Conservation (phyloP, 2,329 filamentous ascomycete species). For the Fusarium keratoplasticum region DNA sequence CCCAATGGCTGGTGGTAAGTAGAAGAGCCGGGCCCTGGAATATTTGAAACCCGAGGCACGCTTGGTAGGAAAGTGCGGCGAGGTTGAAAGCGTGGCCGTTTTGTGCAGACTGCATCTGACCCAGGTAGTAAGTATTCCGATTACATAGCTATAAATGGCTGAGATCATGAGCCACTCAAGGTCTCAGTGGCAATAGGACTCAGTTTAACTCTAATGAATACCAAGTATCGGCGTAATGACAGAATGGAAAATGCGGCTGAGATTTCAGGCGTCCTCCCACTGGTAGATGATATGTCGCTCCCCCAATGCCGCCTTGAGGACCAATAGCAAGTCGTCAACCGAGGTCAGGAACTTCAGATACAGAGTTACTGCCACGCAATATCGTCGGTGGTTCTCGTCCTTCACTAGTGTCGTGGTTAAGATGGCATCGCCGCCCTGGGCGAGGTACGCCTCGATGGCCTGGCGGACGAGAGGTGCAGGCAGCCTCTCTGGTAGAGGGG, state of each 20-base stretch:
- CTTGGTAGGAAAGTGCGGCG: neutral
- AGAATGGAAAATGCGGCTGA: neutral
- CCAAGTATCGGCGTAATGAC: neutral
- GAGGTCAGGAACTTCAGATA: conserved; percentile 57
- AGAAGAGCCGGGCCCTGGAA: neutral
- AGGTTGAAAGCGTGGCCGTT: neutral
- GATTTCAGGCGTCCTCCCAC: conserved; percentile 37
- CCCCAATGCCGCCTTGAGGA: conserved; percentile 57
- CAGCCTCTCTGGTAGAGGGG: conserved; percentile 59
- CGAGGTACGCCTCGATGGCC: conserved; percentile 44
- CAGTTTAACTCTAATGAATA: neutral
- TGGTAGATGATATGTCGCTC: conserved; percentile 52
- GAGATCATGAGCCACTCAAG: neutral
- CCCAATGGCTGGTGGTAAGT: neutral
- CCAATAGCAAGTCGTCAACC: conserved; percentile 58
- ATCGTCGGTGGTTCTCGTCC: conserved; percentile 57
- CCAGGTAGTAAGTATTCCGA: neutral
- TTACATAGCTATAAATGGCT: neutral
- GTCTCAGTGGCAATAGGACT: neutral
- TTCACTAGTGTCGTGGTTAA: conserved; percentile 50
- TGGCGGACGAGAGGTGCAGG: conserved; percentile 59
- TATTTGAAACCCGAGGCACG: neutral
- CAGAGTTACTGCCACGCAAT: conserved; percentile 58
- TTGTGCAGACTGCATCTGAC: neutral
- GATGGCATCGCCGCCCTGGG: conserved; percentile 35